Evolutionary conservation across 2,329 filamentous ascomycete genomes (phyloP), one percentile per base, ranked within the genome.

Genomic region (Aspergillus pseudotamarii): DNA sequence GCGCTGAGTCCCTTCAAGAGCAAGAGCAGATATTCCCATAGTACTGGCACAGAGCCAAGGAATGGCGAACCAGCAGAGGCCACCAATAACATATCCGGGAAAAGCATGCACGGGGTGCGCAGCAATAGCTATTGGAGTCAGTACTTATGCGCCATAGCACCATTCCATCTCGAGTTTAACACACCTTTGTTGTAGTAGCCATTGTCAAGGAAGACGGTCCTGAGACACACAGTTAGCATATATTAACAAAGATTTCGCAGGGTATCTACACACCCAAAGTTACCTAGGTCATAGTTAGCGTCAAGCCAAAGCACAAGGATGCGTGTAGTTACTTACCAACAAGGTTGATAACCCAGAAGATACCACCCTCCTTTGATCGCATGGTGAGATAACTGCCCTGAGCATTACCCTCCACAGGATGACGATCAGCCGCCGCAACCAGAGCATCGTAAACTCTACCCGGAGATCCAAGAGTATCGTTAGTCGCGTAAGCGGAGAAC

Each of bases 281-380:
- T 76, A 36, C 72, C 67, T 69, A 30, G 16, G 43, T 16, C n/a
- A 30, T 55, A 9, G 36, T 64, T 50, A 67, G 61, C 41, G 51
- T 45, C 12, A 19, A 12, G 19, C n/a, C 12, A 61, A 4, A 19
- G 6, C 12, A 16, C 14, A 38, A 16, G 21, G 26, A 8, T 38
- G 6, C 43, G 26, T 28, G 14, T 48, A 4, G 90, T 64, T 94
- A 95, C 78, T 94, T 94, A 46, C 92, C 92, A 41, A 94, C 90
- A 55, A 92, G 89, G 78, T 96, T 96, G 79, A 96, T 96, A 43
- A 96, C 88, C 77, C 96, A 96, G 83, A 96, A 96, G 61, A 95
- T 91, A 46, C 87, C 91, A 6, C 93, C 93, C 70, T 94, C 89
- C 63, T 86, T 87, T 1, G 90, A 93, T 62, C 86, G 83, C 93